phyloP scores from a whole-genome alignment of 169 alveolate species.

The Plasmodium malariae region DNA sequence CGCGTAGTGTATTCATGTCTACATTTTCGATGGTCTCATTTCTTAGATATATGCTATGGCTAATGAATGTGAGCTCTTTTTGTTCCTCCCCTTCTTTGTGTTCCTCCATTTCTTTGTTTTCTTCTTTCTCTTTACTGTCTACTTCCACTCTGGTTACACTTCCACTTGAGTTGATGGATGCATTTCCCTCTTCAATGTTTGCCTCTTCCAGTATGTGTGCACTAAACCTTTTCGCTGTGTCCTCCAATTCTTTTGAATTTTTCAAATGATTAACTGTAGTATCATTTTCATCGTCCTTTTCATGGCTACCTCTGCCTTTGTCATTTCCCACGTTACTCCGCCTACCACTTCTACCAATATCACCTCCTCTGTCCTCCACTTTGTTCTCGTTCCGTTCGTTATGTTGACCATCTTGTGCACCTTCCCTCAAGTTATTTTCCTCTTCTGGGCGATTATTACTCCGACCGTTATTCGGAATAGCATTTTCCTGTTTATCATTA shows the following conservation, averaged over 20 bases:
- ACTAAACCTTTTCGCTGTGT: not conserved
- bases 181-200: too few relatives aligned
- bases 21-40: slow-evolving; percentile 63
- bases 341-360: not conserved
- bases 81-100: not conserved
- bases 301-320: not conserved
- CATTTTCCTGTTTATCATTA: not conserved
- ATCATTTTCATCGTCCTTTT: not conserved
- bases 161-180: too few relatives aligned
- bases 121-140: not conserved
- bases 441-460: not conserved
- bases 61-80: slow-evolving; percentile 28
- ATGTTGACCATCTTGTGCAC: too few relatives aligned
- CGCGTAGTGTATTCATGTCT: slow-evolving; percentile 16
- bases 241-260: not conserved
- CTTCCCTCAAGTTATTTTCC: too few relatives aligned
- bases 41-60: slow-evolving; percentile 61
- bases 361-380: not conserved
- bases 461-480: not conserved
- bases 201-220: not conserved
- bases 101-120: not conserved
- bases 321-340: not conserved
- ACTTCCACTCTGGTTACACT: too few relatives aligned
- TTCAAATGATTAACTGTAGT: too few relatives aligned
- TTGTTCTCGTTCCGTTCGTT: too few relatives aligned